Evolutionary conservation across 1,284 basidiomycete species (phyloP), one percentile per base, ranked within the genome.

Genomic region (Erythrobasidium hasegawianum): DNA sequence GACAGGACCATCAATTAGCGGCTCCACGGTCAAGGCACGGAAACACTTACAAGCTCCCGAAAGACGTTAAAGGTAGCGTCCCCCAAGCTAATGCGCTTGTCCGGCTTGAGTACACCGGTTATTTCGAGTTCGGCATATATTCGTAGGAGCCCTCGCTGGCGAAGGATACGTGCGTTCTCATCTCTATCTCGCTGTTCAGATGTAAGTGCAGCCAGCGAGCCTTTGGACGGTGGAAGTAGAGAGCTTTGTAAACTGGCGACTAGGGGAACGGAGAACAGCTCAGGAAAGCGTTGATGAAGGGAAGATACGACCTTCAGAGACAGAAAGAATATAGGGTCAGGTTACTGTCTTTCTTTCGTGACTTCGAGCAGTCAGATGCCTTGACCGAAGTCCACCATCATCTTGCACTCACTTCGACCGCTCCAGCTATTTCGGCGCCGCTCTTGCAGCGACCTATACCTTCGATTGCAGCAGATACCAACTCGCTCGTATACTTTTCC

Each of bases 401-500:
- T 24, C 43, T 22, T 41, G 62, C 16, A 76, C 84, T 72, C 71
- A 93, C 91, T 81, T 97, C 93, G 14, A 92, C 88, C 5, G 92
- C 92, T 64, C 87, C 88, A 83, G 91, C 89, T 24, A 92, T 83
- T 76, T 98, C 93, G 72, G 87, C 88, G 72, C 91, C 89, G 0
- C 83, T 89, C 81, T 87, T 93, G 77, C 92, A 94, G 69, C 87
- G 85, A 10, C 79, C 78, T 43, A 95, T 82, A 1, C 96, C 95
- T 75, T 99, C 96, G 0, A 90, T 80, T 0, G 87, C 81, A 1
- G 92, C 93, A 11, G 86, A 86, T 0, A 89, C 87, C 69, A 97
- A 87, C 79, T 99, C 96, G 73, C 97, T 94, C 59, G 95, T 82
- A 76, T 99, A 97, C 78, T 97, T 98, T 79, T 92, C 91, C 55